These are phyloP conservation scores for Corniculantispora saksenae DNA, from an alignment of 2,329 filamentous ascomycete genomes.

Conservation along the genomic window DNA sequence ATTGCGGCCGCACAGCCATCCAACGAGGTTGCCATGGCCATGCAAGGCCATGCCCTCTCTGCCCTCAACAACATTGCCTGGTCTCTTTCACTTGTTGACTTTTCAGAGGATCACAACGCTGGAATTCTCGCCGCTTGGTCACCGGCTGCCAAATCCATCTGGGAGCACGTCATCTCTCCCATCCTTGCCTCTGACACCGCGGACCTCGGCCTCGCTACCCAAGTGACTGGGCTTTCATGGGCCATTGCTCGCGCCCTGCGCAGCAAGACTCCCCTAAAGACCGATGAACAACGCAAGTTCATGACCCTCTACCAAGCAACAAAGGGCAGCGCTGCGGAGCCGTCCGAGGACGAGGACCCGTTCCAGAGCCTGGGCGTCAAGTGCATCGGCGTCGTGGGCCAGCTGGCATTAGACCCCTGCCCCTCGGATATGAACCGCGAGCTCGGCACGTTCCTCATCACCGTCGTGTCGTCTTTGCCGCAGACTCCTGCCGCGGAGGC, in stretches of 20 bases:
- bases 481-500: conserved; percentile 57
- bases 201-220: conserved; percentile 61
- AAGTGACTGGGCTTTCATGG: conserved; percentile 67
- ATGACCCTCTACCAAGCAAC: conserved; percentile 66
- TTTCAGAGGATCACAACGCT: conserved; percentile 53
- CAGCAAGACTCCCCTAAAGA: conserved; percentile 47
- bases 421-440: conserved; percentile 59
- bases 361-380: conserved; percentile 66
- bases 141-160: conserved; percentile 55
- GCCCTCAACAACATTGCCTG: conserved; percentile 68
- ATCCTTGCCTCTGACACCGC: conserved; percentile 62
- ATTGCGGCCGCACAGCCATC: conserved; percentile 43
- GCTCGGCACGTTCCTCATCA: conserved; percentile 64
- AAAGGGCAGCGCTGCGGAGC: conserved; percentile 32
- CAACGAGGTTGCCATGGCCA: conserved; percentile 42
- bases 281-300: conserved; percentile 62
- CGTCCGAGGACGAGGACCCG: conserved; percentile 46
- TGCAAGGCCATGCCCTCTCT: conserved; percentile 58
- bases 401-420: conserved; percentile 58
- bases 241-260: conserved; percentile 58
- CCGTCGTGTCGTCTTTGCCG: conserved; percentile 52
- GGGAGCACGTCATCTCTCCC: conserved; percentile 56
- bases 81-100: conserved; percentile 64
- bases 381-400: conserved; percentile 66
- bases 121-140: conserved; percentile 56